Percentiles rank a stretch among this genome's conserved stretches.
Conservation (phyloP, 306 rosid species). For the Glycine latifolia region DNA sequence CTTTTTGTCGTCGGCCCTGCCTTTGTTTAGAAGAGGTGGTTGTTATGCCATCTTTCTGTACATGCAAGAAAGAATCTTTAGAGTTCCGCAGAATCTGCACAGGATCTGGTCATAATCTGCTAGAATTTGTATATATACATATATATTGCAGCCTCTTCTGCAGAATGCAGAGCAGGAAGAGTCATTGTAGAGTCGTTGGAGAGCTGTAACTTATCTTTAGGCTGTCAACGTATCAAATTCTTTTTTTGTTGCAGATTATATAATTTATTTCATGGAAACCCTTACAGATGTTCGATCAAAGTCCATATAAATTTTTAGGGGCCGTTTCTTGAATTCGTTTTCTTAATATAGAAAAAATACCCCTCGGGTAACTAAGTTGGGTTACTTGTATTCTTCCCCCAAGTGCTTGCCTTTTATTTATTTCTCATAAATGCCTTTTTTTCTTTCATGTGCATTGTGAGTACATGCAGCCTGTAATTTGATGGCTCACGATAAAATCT, state of each 20-base stretch:
- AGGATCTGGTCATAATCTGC: conserved; percentile 51
- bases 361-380: neutral
- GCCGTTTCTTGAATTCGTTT: conserved; percentile 45
- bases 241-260: conserved; percentile 47
- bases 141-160: conserved; percentile 69
- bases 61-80: conserved; percentile 50
- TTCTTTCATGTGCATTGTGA: neutral
- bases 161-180: conserved; percentile 75
- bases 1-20: conserved; percentile 59
- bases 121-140: conserved; percentile 60
- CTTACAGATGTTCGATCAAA: conserved; percentile 51
- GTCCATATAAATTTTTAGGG: conserved; percentile 14
- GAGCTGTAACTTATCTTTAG: conserved; percentile 69
- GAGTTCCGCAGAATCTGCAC: conserved; percentile 54
- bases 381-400: neutral
- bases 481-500: conserved; percentile 11
- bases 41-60: conserved; percentile 49
- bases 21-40: conserved; percentile 50
- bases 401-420: neutral
- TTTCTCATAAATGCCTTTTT: neutral
- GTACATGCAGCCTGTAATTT: conserved; percentile 15
- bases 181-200: conserved; percentile 73
- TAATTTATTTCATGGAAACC: conserved; percentile 62
- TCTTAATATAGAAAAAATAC: conserved; percentile 33
- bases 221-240: conserved; percentile 56